Conservation (phyloP, 495 filamentous ascomycete species). For the Talaromyces borbonicus region DNA sequence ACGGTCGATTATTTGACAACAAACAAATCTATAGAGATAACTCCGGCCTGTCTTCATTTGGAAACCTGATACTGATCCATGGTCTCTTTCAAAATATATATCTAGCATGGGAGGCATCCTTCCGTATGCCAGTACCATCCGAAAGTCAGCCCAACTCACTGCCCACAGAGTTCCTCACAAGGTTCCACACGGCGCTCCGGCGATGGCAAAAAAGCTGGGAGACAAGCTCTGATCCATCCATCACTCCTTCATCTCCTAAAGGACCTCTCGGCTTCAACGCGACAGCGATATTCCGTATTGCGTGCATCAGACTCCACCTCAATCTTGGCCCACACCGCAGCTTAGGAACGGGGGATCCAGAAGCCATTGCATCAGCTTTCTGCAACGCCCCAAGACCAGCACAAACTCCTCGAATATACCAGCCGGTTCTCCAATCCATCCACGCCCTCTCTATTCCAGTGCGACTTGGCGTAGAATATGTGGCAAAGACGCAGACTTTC, state of each 20-base stretch:
- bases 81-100: constrained; percentile 23
- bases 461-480: constrained; percentile 31
- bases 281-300: constrained; percentile 27
- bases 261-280: constrained; percentile 30
- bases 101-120: constrained; percentile 27
- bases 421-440: constrained; percentile 25
- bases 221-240: constrained; percentile 19
- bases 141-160: constrained; percentile 17
- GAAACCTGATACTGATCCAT: constrained; percentile 25
- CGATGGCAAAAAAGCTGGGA: constrained; percentile 28
- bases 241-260: constrained; percentile 24
- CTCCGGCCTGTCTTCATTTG: constrained; percentile 17
- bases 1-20: constrained; percentile 3
- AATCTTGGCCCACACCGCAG: constrained; percentile 17
- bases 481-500: constrained; percentile 36
- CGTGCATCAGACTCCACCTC: constrained; percentile 24
- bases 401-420: constrained; percentile 16
- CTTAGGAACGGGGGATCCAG: constrained; percentile 21
- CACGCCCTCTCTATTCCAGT: constrained; percentile 33
- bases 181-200: constrained; percentile 33
- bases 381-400: constrained; percentile 5
- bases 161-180: constrained; percentile 1
- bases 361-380: constrained; percentile 11
- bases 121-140: constrained; percentile 9
- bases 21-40: neutral